These are phyloP conservation scores for Penicillium ochrochloron DNA, from an alignment of 495 filamentous ascomycete species.

Conservation along the genomic window DNA sequence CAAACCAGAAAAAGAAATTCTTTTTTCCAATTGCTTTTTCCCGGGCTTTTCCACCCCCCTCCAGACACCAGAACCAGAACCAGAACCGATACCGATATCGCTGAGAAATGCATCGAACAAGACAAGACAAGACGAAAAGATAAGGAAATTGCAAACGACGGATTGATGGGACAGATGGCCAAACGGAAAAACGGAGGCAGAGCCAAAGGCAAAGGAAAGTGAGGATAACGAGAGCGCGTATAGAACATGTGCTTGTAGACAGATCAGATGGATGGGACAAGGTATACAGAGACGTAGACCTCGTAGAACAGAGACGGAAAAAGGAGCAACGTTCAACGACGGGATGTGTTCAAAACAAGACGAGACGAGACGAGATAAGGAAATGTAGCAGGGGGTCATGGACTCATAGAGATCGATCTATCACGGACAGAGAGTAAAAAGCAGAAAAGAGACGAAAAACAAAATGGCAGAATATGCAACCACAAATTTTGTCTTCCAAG, in stretches of 20 bases:
- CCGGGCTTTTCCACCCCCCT: slow-evolving; percentile 17
- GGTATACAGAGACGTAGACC: slow-evolving; percentile 2
- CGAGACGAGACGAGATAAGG: neutral
- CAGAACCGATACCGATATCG: slow-evolving; percentile 32
- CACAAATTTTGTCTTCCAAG: slow-evolving; percentile 3
- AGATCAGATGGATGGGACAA: neutral
- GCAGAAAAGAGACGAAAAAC: neutral
- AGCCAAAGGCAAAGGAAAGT: slow-evolving; percentile 7
- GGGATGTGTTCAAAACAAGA: neutral
- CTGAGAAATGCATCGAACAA: slow-evolving; percentile 48
- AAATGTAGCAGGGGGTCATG: slow-evolving; percentile 6
- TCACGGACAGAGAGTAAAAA: slow-evolving; percentile 8
- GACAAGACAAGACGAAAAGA: neutral
- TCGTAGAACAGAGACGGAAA: neutral
- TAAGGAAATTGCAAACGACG: slow-evolving; percentile 15
- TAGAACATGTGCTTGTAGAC: slow-evolving; percentile 10
- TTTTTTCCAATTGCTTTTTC: slow-evolving; percentile 32
- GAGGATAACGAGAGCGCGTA: slow-evolving; percentile 11
- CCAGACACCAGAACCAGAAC: slow-evolving; percentile 35
- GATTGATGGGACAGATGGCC: slow-evolving; percentile 22
- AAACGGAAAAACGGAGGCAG: slow-evolving; percentile 20
- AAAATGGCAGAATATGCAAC: neutral
- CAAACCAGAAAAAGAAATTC: slow-evolving; percentile 4
- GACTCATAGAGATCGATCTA: slow-evolving; percentile 5
- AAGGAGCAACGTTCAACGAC: neutral